Evolutionary conservation across 2,329 filamentous ascomycete species (phyloP).

Genomic region (Nemania abortiva): DNA sequence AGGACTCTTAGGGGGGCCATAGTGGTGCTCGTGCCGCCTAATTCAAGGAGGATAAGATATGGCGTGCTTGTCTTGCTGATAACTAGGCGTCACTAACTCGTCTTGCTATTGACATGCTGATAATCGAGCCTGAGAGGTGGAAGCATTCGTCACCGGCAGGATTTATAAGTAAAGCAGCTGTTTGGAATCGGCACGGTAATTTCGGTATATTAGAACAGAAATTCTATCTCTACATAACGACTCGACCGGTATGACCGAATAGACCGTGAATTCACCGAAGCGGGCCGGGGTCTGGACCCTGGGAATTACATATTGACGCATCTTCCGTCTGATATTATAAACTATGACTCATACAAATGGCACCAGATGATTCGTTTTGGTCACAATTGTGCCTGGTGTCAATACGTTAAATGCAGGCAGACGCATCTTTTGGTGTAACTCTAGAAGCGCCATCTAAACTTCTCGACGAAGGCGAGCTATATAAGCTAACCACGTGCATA

Average conservation of each 20-base stretch:
- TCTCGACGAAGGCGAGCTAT: too few species aligned
- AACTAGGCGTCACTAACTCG: neutral
- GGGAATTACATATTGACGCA: neutral
- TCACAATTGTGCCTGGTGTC: neutral
- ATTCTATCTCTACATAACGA: too few species aligned
- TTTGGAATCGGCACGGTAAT: neutral
- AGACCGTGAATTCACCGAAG: conserved; percentile 35
- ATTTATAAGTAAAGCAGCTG: conserved; percentile 12
- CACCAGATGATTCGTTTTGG: neutral
- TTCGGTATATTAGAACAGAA: conserved; percentile 18
- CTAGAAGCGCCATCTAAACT: neutral
- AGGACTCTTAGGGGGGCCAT: conserved; percentile 51
- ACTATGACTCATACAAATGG: neutral
- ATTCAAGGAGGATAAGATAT: neutral
- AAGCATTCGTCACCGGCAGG: neutral
- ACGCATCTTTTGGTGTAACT: neutral
- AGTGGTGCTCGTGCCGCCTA: conserved; percentile 8
- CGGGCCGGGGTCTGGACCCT: neutral
- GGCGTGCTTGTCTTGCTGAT: neutral
- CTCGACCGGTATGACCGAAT: conserved; percentile 32
- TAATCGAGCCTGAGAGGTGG: neutral
- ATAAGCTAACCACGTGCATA: too few species aligned
- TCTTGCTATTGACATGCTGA: conserved; percentile 5
- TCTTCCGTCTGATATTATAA: neutral
- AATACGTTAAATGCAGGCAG: neutral